These are phyloP conservation scores for Oryza coarctata DNA, from an alignment of 176 grass and related monocot species.

Conservation along the genomic window DNA sequence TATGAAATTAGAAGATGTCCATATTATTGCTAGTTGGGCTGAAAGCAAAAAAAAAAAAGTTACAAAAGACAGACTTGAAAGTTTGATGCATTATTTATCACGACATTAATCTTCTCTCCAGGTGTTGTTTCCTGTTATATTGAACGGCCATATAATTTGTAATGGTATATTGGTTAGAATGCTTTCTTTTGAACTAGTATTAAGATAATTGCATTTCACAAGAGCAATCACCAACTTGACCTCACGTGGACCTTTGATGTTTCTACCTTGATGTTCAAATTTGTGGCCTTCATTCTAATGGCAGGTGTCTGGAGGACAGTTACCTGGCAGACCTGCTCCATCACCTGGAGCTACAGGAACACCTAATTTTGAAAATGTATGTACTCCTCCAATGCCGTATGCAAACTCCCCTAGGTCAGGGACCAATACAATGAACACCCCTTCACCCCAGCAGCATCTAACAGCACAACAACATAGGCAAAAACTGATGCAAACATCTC, in stretches of 20 bases:
- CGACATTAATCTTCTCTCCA: slow-evolving; percentile 1
- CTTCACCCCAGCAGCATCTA: slow-evolving; percentile 85
- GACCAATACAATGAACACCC: slow-evolving; percentile 78
- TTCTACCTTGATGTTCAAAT: slow-evolving; percentile 7
- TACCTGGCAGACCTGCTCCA: slow-evolving; percentile 72
- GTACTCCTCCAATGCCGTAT: slow-evolving; percentile 90
- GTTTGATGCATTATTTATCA: slow-evolving; percentile 2
- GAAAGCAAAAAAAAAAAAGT: slow-evolving; percentile 24
- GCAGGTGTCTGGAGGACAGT: slow-evolving; percentile 71
- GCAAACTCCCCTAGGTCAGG: slow-evolving; percentile 88
- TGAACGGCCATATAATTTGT: not conserved
- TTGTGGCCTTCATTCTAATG: slow-evolving; percentile 18
- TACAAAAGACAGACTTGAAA: slow-evolving; percentile 15
- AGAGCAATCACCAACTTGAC: not conserved
- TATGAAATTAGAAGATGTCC: slow-evolving; percentile 22
- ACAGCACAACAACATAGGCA: slow-evolving; percentile 65
- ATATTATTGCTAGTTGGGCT: slow-evolving; percentile 23
- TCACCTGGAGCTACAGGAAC: slow-evolving; percentile 68
- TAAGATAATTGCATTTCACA: slow-evolving; percentile 8
- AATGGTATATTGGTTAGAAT: not conserved
- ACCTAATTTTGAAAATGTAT: slow-evolving; percentile 78
- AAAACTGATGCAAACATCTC: slow-evolving; percentile 71
- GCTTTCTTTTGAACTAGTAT: not conserved
- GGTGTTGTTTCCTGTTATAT: not conserved
- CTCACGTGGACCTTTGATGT: not conserved